Percentiles rank a stretch among this genome's conserved stretches.
phyloP scores from a whole-genome alignment of 768 basidiomycete genomes.

The Kwoniella sp. region DNA sequence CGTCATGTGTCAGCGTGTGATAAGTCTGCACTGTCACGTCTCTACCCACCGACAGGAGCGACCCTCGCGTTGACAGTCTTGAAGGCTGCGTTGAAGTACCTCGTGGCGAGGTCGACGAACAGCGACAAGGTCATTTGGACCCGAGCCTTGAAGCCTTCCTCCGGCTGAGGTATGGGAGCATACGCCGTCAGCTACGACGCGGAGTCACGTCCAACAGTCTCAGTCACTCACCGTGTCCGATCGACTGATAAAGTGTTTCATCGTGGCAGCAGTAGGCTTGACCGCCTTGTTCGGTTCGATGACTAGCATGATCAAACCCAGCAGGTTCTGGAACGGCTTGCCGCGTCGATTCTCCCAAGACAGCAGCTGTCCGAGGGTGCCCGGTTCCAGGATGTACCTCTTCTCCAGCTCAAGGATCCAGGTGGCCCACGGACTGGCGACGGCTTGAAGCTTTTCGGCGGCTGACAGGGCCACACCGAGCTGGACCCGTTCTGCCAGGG shows the following conservation, averaged over 20 bases:
- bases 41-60: slow-evolving; percentile 70
- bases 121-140: slow-evolving; percentile 59
- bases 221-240: slow-evolving; percentile 21
- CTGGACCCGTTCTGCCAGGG: slow-evolving; percentile 59
- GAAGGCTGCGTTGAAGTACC: slow-evolving; percentile 56
- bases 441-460: slow-evolving; percentile 76
- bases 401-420: slow-evolving; percentile 63
- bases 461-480: slow-evolving; percentile 69
- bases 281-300: slow-evolving; percentile 5
- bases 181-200: background rate
- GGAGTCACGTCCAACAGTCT: background rate
- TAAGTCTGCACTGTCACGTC: background rate
- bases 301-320: slow-evolving; percentile 57
- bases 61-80: slow-evolving; percentile 70
- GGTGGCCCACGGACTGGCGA: slow-evolving; percentile 64
- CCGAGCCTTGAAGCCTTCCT: slow-evolving; percentile 55
- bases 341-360: slow-evolving; percentile 66
- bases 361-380: slow-evolving; percentile 59
- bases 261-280: background rate
- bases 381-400: slow-evolving; percentile 59
- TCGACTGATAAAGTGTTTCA: slow-evolving; percentile 18
- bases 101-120: slow-evolving; percentile 31
- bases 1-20: no score
- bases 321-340: slow-evolving; percentile 71
- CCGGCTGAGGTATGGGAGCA: slow-evolving; percentile 15